Evolutionary conservation across 2,329 filamentous ascomycete species (phyloP).

Genomic region (Nothophaeocryptopus gaeumannii): DNA sequence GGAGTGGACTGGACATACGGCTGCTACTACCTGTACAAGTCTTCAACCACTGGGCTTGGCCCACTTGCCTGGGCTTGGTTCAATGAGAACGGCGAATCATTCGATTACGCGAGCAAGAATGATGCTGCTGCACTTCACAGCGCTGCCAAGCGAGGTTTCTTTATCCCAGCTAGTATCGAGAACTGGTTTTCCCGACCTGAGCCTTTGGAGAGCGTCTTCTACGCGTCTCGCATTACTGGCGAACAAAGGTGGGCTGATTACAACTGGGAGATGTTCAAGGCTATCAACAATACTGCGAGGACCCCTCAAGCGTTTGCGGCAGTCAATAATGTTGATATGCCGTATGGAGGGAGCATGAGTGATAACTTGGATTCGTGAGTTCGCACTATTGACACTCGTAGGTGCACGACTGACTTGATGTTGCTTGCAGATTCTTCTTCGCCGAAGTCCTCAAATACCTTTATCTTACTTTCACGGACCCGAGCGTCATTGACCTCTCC

Average conservation of each 20-base stretch:
- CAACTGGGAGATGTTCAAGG: constrained; percentile 47
- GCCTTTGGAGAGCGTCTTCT: constrained; percentile 58
- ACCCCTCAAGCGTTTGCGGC: constrained; percentile 28
- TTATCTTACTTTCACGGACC: constrained; percentile 45
- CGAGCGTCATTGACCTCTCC: constrained; percentile 43
- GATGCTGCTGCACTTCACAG: constrained; percentile 17
- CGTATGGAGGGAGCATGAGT: constrained; percentile 17
- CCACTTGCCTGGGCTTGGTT: constrained; percentile 24
- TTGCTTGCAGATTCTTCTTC: constrained; percentile 57
- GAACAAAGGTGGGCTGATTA: constrained; percentile 45
- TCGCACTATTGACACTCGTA: too few species aligned
- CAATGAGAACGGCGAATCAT: constrained; percentile 19
- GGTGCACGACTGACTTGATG: too few species aligned
- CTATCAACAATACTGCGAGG: constrained; percentile 39
- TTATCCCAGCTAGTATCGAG: constrained; percentile 15
- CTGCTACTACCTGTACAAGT: constrained; percentile 35
- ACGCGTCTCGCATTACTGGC: constrained; percentile 57
- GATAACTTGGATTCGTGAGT: constrained; percentile 16
- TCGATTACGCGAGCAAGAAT: constrained; percentile 16
- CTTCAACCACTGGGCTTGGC: constrained; percentile 30
- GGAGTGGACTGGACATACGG: constrained; percentile 29
- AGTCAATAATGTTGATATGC: constrained; percentile 19
- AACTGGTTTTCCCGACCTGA: constrained; percentile 41
- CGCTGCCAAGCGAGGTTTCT: constrained; percentile 18
- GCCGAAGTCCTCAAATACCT: constrained; percentile 75